Evolutionary conservation across 805 yeast species (phyloP), one percentile per base, ranked within the genome.

Genomic region (Candida caryicola): DNA sequence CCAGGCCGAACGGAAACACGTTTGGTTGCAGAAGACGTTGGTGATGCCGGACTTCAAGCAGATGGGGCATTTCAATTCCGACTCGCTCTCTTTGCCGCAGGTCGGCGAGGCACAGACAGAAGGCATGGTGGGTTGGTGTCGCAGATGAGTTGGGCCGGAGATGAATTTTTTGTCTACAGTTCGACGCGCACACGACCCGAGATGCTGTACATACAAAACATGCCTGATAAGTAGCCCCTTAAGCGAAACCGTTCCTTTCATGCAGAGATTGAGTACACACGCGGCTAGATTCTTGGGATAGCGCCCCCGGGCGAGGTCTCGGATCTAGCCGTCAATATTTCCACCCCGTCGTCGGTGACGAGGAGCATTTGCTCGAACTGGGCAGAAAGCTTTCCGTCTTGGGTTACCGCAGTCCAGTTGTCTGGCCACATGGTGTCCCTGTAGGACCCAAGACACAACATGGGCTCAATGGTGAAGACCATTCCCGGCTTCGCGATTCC

Each of bases 391-490:
- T 79, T 78, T 38, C 99, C 99, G 58, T 93, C 99, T 29, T 80
- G 81, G 13, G 99, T 93, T 13, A 79, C 77, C 1, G 95, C 79
- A 4, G 99, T 93, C 99, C 99, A 93, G 62, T 87, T 85, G 62
- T 93, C 99, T 2, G 99, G 99, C 99, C 99, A 93, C 40, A 81
- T 71, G 43, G 76, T 64, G 62, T 90, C 98, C 55, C 77, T 77
- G 68, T 77, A 83, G 0, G 83, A 67, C 6, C 99, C 99, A 47
- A 81, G 69, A 57, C 87, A 85, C 50, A 93, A 77, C 99, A 93
- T 93, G 32, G 99, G 99, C 66, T 93, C 99, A 40, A 93, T 87
- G 16, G 99, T 93, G 71, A 93, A 93, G 12, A 86, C 88, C 83
- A 90, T 85, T 15, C 99, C 99, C 16, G 96, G 91, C 60, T 87